Percentiles rank a stretch among this genome's conserved stretches.
phyloP scores from a whole-genome alignment of 2,329 filamentous ascomycete genomes.

The Teratosphaeria epicoccoides region DNA sequence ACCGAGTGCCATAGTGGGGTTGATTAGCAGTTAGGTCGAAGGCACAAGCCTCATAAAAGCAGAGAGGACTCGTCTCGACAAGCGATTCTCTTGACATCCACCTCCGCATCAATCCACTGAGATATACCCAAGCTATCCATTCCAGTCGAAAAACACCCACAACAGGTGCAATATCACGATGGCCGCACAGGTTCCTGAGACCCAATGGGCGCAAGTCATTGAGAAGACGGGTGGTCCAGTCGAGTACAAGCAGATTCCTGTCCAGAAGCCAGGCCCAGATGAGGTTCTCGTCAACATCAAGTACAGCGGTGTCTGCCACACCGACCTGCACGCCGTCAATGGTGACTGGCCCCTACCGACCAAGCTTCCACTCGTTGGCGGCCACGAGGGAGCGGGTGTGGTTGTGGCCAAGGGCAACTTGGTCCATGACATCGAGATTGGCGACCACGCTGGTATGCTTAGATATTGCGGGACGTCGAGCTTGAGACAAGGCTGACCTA shows the following conservation, averaged over 20 bases:
- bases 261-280: slow-evolving; percentile 70
- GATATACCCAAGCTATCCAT: neutral
- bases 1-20: neutral
- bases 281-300: slow-evolving; percentile 89
- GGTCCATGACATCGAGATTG: slow-evolving; percentile 63
- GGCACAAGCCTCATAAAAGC: neutral
- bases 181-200: slow-evolving; percentile 51
- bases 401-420: slow-evolving; percentile 71
- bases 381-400: slow-evolving; percentile 66
- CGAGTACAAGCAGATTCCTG: slow-evolving; percentile 71
- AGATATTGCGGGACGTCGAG: neutral
- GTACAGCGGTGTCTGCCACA: slow-evolving; percentile 85
- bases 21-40: neutral
- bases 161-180: neutral
- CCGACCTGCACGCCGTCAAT: slow-evolving; percentile 66
- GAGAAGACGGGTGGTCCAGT: slow-evolving; percentile 64
- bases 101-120: neutral
- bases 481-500: slow-evolving; percentile 2
- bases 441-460: slow-evolving; percentile 1
- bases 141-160: neutral
- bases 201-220: slow-evolving; percentile 87
- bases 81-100: neutral
- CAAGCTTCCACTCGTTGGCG: slow-evolving; percentile 79
- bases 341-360: slow-evolving; percentile 81
- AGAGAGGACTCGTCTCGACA: neutral